phyloP scores from a whole-genome alignment of 2,329 filamentous ascomycete species.

The Fusarium concolor region DNA sequence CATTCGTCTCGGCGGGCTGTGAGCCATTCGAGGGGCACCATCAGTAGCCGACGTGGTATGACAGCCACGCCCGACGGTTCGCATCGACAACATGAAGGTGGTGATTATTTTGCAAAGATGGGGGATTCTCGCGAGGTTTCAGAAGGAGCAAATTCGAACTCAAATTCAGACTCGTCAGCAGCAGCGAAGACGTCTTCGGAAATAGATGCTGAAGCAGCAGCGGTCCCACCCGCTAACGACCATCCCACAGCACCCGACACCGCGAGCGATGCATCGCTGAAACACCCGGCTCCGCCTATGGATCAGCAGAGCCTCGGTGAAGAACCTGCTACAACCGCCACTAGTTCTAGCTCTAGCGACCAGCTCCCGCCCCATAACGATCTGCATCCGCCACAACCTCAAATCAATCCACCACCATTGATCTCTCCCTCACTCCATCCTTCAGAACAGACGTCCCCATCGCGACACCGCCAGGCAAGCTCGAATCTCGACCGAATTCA shows the following conservation, averaged over 20 bases:
- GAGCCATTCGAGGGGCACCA: constrained; percentile 40
- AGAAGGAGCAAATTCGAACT: constrained; percentile 26
- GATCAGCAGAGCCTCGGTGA: constrained; percentile 40
- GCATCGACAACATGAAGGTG: constrained; percentile 24
- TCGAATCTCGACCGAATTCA: constrained; percentile 46
- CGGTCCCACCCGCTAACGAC: constrained; percentile 39
- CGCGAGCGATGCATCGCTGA: constrained; percentile 31
- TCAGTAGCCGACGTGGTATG: constrained; percentile 35
- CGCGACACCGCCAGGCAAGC: constrained; percentile 35
- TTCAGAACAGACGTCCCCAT: constrained; percentile 36
- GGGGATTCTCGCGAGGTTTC: constrained; percentile 19
- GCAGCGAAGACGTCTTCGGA: constrained; percentile 26
- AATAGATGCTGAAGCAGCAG: constrained; percentile 19
- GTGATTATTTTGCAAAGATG: constrained; percentile 19
- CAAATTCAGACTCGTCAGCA: constrained; percentile 18
- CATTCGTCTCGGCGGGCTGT: constrained; percentile 33
- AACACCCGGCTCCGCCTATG: constrained; percentile 38
- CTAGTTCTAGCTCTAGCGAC: constrained; percentile 45
- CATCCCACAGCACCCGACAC: constrained; percentile 25
- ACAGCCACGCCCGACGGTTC: constrained; percentile 34
- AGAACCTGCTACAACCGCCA: constrained; percentile 34
- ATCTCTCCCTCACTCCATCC: constrained; percentile 36
- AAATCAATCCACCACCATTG: constrained; percentile 34
- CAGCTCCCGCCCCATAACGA: constrained; percentile 38
- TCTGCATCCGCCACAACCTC: constrained; percentile 41